Evolutionary conservation across 2,329 filamentous ascomycete genomes (phyloP).

Genomic region (Rhynchosporium secalis): DNA sequence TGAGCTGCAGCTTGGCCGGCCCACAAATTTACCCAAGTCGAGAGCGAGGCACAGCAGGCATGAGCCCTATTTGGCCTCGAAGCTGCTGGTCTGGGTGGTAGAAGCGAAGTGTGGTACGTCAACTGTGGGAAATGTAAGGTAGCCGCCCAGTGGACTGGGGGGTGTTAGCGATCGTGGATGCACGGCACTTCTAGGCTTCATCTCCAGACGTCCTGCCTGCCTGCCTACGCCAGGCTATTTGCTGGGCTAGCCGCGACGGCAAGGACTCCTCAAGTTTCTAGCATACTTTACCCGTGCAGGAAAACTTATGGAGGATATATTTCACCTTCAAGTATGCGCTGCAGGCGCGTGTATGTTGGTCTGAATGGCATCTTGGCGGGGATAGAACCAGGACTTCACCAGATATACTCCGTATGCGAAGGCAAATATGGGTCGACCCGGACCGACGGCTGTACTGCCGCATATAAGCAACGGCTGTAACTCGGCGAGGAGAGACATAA

Average conservation of each 20-base stretch:
- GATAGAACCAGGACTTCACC: slow-evolving; percentile 5
- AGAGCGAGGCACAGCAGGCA: slow-evolving; percentile 29
- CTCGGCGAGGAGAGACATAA: background rate
- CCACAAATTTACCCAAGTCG: slow-evolving; percentile 30
- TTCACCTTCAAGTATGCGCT: slow-evolving; percentile 20
- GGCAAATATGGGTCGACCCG: slow-evolving; percentile 17
- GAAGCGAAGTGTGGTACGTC: slow-evolving; percentile 22
- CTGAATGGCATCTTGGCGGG: slow-evolving; percentile 1
- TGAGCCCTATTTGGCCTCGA: slow-evolving; percentile 25
- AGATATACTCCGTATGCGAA: background rate
- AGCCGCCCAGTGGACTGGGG: slow-evolving; percentile 14
- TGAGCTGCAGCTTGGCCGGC: slow-evolving; percentile 20
- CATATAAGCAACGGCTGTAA: slow-evolving; percentile 12
- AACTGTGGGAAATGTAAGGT: slow-evolving; percentile 18
- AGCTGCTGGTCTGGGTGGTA: slow-evolving; percentile 27
- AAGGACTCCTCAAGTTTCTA: background rate
- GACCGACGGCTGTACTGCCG: slow-evolving; percentile 15
- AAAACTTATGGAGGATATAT: slow-evolving; percentile 6
- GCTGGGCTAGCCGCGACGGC: background rate
- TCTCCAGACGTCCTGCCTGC: background rate
- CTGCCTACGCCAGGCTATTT: slow-evolving; percentile 3
- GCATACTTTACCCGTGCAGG: background rate
- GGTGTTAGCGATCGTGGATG: background rate
- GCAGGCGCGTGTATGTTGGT: slow-evolving; percentile 20
- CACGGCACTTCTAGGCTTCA: slow-evolving; percentile 14